Evolutionary conservation across 805 yeast species (phyloP), one percentile per base, ranked within the genome.

Genomic region (Metschnikowia peoriensis): DNA sequence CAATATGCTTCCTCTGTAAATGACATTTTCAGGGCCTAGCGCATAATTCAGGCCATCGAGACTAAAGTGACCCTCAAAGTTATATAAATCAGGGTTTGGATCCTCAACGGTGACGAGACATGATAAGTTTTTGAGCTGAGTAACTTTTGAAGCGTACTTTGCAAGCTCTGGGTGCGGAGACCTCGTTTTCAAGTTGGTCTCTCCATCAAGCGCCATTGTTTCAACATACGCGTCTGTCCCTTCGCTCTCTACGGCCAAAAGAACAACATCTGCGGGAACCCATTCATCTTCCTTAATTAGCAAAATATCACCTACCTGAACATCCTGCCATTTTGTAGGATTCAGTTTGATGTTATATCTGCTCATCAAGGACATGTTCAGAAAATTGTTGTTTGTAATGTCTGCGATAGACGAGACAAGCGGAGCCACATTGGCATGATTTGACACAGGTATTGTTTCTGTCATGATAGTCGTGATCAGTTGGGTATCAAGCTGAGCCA

Each of bases 171-270:
- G 75, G 55, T 85, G 87, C 0, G 97, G 88, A 16, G 73, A 71
- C 60, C 82, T 84, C 7, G 88, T 78, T 67, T 94, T 94, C 55
- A 94, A 75, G 65, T 91, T 93, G 0, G 98, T 94, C 68, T 94
- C 99, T 47, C 99, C 99, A 69, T 94, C 99, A 46, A 94, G 76
- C 1, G 97, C 99, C 93, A 93, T 91, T 1, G 99, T 94, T 67
- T 94, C 99, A 16, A 92, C 84, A 58, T 82, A 89, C 1, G 89
- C 81, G 49, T 78, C 81, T 38, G 84, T 81, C 39, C 86, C 91
- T 56, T 50, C 53, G 44, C 79, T 80, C 38, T 83, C 82, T 2
- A 90, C 82, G 0, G 92, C 80, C 41, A 94, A 64, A 2, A 94
- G 61, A 1, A 94, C 66, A 2, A 94, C 64, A 71, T 94, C 99